Percentiles rank a stretch among this genome's conserved stretches.
Evolutionary conservation across 495 filamentous ascomycete species (phyloP).

Genomic region (Parachaetomium inaequale): DNA sequence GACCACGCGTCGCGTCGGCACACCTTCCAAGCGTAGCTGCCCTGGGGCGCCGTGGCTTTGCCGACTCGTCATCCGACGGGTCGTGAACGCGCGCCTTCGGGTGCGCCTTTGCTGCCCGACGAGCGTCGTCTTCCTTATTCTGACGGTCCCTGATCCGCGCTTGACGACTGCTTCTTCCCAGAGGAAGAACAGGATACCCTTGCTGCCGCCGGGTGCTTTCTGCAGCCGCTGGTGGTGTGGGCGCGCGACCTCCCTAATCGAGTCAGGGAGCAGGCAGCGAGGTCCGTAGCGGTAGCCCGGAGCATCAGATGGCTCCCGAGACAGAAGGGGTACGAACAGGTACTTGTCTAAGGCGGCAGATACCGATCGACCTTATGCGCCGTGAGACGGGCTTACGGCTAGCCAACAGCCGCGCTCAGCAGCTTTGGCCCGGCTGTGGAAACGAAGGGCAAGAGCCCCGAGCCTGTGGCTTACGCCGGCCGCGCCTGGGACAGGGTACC

Average conservation of each 20-base stretch:
- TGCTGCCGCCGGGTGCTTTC: constrained; percentile 12
- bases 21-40: constrained; percentile 2
- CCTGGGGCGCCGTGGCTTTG: constrained; percentile 10
- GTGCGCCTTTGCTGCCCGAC: constrained; percentile 27
- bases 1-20: constrained; percentile 7
- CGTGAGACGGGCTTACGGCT: neutral
- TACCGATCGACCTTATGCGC: constrained; percentile 19
- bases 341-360: constrained; percentile 22
- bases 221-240: constrained; percentile 19
- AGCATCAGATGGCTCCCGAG: constrained; percentile 7
- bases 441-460: neutral
- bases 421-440: neutral
- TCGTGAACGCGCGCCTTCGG: constrained; percentile 9
- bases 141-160: constrained; percentile 15
- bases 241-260: constrained; percentile 16
- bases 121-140: neutral
- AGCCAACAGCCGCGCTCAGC: constrained; percentile 1
- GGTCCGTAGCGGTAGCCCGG: neutral
- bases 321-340: constrained; percentile 25
- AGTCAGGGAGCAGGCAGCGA: constrained; percentile 8
- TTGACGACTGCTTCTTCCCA: constrained; percentile 6
- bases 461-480: constrained; percentile 3
- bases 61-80: constrained; percentile 15
- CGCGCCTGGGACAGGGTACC: neutral
- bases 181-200: constrained; percentile 15